phyloP scores from a whole-genome alignment of 2,329 filamentous ascomycete genomes.

The Incumbomyces delicatus region DNA sequence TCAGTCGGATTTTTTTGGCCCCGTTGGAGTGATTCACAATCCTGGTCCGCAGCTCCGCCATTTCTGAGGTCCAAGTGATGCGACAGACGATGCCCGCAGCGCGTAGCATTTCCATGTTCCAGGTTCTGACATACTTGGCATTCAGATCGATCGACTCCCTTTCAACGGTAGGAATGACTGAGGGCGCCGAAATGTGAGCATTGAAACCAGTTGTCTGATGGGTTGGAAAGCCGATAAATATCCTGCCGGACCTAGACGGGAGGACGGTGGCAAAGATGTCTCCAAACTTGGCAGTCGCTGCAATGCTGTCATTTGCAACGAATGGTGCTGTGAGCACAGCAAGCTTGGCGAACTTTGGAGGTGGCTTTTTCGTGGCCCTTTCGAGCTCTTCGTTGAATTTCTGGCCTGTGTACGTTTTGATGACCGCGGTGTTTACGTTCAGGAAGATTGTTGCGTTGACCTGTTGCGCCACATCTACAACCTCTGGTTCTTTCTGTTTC shows the following conservation, averaged over 20 bases:
- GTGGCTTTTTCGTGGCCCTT: constrained; percentile 92
- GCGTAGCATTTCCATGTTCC: constrained; percentile 89
- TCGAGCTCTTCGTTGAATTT: constrained; percentile 78
- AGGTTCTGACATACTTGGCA: constrained; percentile 83
- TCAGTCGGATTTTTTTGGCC: constrained; percentile 48
- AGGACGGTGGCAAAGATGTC: constrained; percentile 87
- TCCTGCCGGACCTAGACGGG: constrained; percentile 76
- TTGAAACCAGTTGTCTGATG: constrained; percentile 92
- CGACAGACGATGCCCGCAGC: constrained; percentile 84
- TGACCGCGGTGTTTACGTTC: constrained; percentile 71
- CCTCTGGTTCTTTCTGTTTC: constrained; percentile 45
- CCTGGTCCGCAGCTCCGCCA: constrained; percentile 61
- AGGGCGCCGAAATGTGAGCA: constrained; percentile 89
- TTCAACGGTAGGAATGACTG: constrained; percentile 93
- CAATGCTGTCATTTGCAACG: constrained; percentile 41
- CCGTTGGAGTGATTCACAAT: constrained; percentile 37
- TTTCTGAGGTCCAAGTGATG: constrained; percentile 79
- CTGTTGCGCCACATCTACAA: constrained; percentile 57
- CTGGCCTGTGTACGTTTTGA: constrained; percentile 63
- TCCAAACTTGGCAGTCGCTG: constrained; percentile 23
- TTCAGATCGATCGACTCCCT: constrained; percentile 95
- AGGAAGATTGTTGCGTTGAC: constrained; percentile 72
- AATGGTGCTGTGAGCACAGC: constrained; percentile 87
- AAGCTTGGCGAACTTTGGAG: constrained; percentile 75
- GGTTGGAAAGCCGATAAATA: constrained; percentile 97